Evolutionary conservation across 2,329 filamentous ascomycete genomes (phyloP), one percentile per base, ranked within the genome.

Genomic region (Penicillium sumatraense): DNA sequence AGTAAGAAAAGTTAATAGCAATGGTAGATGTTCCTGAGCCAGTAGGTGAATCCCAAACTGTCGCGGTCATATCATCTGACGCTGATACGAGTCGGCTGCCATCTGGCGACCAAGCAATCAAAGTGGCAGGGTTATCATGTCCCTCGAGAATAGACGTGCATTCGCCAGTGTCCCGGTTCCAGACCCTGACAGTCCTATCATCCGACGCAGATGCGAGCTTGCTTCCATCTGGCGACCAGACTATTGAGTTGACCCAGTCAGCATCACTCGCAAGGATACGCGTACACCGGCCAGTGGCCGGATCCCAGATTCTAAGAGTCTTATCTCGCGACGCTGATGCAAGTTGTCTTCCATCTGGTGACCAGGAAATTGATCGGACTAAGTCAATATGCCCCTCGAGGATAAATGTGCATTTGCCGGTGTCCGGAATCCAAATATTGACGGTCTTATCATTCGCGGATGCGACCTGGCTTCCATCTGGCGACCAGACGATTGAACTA

Each of bases 301-400:
- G 31, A 35, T 35, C 31, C 31, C 14, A 40, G 20, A 40, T 40
- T 18, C 20, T 51, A 6, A 56, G 41, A 13, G 42, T 53, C 2
- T 45, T 49, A 31, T 58, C 33, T 29, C 21, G 1, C 2, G 41
- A 51, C 21, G 35, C 50, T 49, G 47, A 53, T 51, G 27, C 51
- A 6, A 57, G 41, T 50, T 26, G 51, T 33, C 42, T 44, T 44
- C 51, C 31, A 47, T 50, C 51, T 27, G 11, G 47, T 27, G 47
- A 54, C 55, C 42, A 57, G 35, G 27, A 16, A 54, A 57, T 45
- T 9, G 47, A 59, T 9, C 1, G 8, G 13, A 56, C 33, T n/a
- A 9, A 18, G 40, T 27, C 5, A 29, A 23, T 48, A 54, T 64
- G 53, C 8, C 59, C 56, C 36, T 60, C 49, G 16, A 66, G 51